phyloP scores from a whole-genome alignment of 345 rosid species.

The Eucalyptus albens region DNA sequence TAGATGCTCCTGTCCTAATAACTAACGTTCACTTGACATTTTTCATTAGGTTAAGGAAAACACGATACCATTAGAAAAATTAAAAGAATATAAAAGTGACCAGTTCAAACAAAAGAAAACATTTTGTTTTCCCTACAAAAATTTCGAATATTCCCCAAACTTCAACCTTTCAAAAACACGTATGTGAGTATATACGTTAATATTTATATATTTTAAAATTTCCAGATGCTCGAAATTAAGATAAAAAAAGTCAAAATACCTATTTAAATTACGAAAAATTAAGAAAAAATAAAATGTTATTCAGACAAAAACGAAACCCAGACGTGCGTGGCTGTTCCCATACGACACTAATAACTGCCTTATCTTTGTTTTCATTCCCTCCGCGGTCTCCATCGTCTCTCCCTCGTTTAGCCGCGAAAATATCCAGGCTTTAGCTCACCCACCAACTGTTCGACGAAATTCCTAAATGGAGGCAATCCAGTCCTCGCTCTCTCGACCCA shows the following conservation, averaged over 20 bases:
- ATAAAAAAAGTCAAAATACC: not conserved
- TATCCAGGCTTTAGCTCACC: not conserved
- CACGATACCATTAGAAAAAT: not conserved
- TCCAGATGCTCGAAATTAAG: not conserved
- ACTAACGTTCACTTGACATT: not conserved
- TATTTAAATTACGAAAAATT: not conserved
- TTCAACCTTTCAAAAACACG: not conserved
- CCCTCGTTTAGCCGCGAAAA: not conserved
- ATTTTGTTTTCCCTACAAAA: not conserved
- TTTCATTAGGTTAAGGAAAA: not conserved
- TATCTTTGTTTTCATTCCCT: not conserved
- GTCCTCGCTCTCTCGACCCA: not conserved
- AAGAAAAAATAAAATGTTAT: not conserved
- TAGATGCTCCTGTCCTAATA: not conserved
- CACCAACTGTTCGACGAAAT: not conserved
- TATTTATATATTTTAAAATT: not conserved
- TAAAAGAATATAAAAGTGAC: too few species aligned
- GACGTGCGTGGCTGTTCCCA: not conserved
- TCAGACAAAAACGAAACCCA: not conserved
- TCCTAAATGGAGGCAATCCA: not conserved
- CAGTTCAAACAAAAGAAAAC: too few species aligned
- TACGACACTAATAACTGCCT: not conserved
- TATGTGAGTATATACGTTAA: not conserved
- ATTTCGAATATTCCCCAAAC: too few species aligned
- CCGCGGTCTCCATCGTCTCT: not conserved